Base-by-base conservation (phyloP, 176 grass and related monocot species). In the Triticum timopheevii region DNA sequence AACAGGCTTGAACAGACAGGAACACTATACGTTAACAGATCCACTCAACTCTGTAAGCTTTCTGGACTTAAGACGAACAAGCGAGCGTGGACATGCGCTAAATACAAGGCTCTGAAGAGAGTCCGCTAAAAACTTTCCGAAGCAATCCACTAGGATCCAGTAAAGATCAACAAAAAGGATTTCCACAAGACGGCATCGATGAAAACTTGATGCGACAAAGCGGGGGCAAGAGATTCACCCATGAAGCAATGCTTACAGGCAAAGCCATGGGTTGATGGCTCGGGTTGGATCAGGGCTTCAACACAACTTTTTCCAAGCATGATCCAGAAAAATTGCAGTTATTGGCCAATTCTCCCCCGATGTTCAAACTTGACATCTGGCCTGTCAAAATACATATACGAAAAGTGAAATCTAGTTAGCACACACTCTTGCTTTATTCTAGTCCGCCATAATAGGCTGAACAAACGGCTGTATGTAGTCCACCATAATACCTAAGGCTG, bases 41-140 rank as follows among this genome's bases (percentile, higher is more conserved):
- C 10, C 16, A 76, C 30, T 27, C 28, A 61, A 82, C 30, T 66
- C 64, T 24, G 39, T 69, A 70, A 20, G 45, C 33, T 82, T 76
- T 52, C 84, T 82, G 17, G n/a, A 15, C 27, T 47, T 2, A 47
- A 81, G 81, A 61, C 15, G 67, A 8, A 86, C 33, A 31, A 80
- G 69, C 25, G 69, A 23, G 39, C 10, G 0, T 16, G 36, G 0
- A 76, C 72, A 62, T 22, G 75, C 38, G 50, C 7, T 52, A 84
- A 61, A 90, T 63, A 82, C 65, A 81, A 82, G 24, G 19, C 73
- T 59, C 25, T 16, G 6, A 87, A 35, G 52, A 77, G 23, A 63
- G 5, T n/a, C 58, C 13, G 7, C 52, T 15, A 35, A 73, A 69
- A 71, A 73, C 24, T 58, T 78, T 13, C 42, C 65, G 56, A 78